Evolutionary conservation across 106 monocot species (phyloP), one percentile per base, ranked within the genome.

Genomic region (Amphibolis antarctica): DNA sequence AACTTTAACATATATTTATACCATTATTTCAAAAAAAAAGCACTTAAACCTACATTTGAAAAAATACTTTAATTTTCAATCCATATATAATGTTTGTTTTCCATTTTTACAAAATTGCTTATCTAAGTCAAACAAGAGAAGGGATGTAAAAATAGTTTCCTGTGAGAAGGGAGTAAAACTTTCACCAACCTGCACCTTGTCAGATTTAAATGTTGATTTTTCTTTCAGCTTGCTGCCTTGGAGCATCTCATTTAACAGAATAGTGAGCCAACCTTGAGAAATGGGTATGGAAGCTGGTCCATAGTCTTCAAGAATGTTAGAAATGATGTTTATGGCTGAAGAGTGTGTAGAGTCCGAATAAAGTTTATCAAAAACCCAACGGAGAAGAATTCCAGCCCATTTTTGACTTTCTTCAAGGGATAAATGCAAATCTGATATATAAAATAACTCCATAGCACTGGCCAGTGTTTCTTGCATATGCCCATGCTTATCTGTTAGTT

Each of bases 231-330:
- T 88, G 72, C 71, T 85, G 19, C 69, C 66, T 64, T 58, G 76
- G 74, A 91, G 77, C 46, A 88, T 66, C 62, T 87, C 90, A 66
- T 29, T 77, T 9, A 91, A 84, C 71, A 85, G 63, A 11, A 91
- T 63, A 63, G 86, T 73, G 46, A 98, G 72, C 98, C 98, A 98
- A 25, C 87, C 98, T 76, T 87, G 98, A 73, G 98, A 98, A 81
- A 98, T 78, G 44, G 87, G 82, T 65, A 91, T 75, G 20, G 86
- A 76, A 72, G 65, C 57, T 59, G 90, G 84, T 13, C 98, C 98
- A 77, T 91, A 69, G 51, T 87, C 86, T 56, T 98, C 98, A 67
- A 98, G 80, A 48, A 98, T 80, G 64, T 25, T 73, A 13, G 84
- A 84, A 18, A 98, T 75, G 30, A 98, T 85, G 67, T 76, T 78